phyloP scores from a whole-genome alignment of 202 grass and related monocot species.

The Schoenoplectus triqueter region DNA sequence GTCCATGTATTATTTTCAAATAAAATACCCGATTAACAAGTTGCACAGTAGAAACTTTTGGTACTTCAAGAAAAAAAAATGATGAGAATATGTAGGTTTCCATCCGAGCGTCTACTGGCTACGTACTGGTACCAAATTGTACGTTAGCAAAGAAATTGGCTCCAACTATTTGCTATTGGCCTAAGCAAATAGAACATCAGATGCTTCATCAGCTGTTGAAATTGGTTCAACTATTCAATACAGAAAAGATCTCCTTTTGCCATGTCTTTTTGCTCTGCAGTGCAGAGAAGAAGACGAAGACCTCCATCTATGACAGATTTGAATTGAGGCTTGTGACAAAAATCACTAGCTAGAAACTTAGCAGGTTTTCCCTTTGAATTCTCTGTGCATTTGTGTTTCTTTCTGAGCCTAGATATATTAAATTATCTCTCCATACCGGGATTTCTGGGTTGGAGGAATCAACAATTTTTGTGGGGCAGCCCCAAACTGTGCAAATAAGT shows the following conservation, averaged over 20 bases:
- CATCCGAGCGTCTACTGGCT: background rate
- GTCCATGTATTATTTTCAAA: background rate
- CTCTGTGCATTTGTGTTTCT: background rate
- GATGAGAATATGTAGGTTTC: background rate
- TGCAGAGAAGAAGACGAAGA: conserved; percentile 31
- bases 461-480: conserved; percentile 23
- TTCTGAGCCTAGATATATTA: conserved; percentile 21
- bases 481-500: conserved; percentile 17
- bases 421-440: conserved; percentile 16
- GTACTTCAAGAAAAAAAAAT: background rate
- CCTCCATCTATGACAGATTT: conserved; percentile 17
- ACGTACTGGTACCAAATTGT: background rate
- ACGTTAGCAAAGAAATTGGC: background rate
- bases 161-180: background rate
- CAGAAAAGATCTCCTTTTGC: too few relatives aligned
- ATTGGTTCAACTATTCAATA: background rate
- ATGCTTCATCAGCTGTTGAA: background rate
- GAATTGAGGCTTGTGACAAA: background rate
- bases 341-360: background rate
- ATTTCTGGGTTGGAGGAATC: conserved; percentile 35
- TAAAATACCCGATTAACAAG: background rate
- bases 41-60: too few relatives aligned
- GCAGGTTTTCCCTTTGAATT: background rate
- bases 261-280: background rate
- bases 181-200: conserved; percentile 14